Evolutionary conservation across 2,329 filamentous ascomycete genomes (phyloP).

Genomic region (Aspergillus novoparasiticus): DNA sequence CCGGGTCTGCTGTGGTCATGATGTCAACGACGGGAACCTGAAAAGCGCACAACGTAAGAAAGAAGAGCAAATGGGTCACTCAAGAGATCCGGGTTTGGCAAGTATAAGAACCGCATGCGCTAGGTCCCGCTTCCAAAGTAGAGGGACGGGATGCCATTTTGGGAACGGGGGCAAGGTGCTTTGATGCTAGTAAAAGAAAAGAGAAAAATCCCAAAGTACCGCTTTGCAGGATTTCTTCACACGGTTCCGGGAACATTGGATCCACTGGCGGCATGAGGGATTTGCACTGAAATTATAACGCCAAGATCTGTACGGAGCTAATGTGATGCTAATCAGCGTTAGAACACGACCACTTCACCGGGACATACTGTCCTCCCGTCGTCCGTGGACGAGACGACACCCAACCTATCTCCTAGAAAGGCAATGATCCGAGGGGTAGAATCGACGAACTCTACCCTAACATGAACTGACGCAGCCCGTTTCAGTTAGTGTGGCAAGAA

Average conservation of each 20-base stretch:
- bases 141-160: not conserved
- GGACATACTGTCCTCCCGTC: not conserved
- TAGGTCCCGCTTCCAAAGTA: not conserved
- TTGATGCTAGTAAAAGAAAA: not conserved
- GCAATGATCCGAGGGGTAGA: not conserved
- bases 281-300: not conserved
- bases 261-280: not conserved
- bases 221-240: not conserved
- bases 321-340: not conserved
- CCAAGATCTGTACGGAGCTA: not conserved
- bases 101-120: not conserved
- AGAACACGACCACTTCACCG: not conserved
- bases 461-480: not conserved
- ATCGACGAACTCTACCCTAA: not conserved
- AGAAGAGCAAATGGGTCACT: not conserved
- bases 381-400: not conserved
- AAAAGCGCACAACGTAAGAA: not conserved
- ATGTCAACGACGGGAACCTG: not conserved
- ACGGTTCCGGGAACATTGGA: not conserved
- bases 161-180: not conserved
- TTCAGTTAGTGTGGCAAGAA: not conserved
- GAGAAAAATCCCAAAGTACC: not conserved
- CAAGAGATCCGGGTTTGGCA: not conserved
- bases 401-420: not conserved
- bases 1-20: conserved; percentile 20